Percentiles rank a stretch among this genome's conserved stretches.
Evolutionary conservation across 225 moss, liverwort and hornwort species (phyloP).

Genomic region (Marchantia polymorpha): DNA sequence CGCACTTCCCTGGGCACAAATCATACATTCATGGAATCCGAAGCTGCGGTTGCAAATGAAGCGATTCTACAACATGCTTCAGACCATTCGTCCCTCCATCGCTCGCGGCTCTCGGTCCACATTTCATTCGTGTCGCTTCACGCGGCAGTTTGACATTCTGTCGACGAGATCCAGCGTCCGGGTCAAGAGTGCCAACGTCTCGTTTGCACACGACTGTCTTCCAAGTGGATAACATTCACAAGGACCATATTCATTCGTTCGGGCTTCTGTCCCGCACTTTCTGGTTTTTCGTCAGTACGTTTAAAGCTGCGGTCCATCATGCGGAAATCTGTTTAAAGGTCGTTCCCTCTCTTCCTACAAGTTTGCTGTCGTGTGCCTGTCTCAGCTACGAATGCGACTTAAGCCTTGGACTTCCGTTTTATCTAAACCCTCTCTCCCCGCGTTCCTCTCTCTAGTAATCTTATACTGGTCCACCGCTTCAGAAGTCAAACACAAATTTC

Average conservation of each 20-base stretch:
- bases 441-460: no score
- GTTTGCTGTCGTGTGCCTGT: no score
- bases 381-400: no score
- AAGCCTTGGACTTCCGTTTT: no score
- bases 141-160: not conserved
- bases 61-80: no score
- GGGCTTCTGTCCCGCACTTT: not conserved
- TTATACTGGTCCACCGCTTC: no score
- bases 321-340: no score
- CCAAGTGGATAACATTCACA: slow-evolving; percentile 15
- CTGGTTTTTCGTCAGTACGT: no score
- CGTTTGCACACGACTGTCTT: slow-evolving; percentile 10
- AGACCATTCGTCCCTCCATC: not conserved
- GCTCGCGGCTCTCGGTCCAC: not conserved
- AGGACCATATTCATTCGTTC: slow-evolving; percentile 6
- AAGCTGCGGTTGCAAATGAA: not conserved
- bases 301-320: no score
- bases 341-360: no score
- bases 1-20: not conserved
- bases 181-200: not conserved
- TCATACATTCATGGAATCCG: not conserved
- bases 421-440: no score
- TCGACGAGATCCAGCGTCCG: not conserved
- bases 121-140: not conserved
- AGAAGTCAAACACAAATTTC: no score